Percentiles rank a stretch among this genome's conserved stretches.
Conservation (phyloP, 2,329 filamentous ascomycete genomes). For the Microsporum audouinii region DNA sequence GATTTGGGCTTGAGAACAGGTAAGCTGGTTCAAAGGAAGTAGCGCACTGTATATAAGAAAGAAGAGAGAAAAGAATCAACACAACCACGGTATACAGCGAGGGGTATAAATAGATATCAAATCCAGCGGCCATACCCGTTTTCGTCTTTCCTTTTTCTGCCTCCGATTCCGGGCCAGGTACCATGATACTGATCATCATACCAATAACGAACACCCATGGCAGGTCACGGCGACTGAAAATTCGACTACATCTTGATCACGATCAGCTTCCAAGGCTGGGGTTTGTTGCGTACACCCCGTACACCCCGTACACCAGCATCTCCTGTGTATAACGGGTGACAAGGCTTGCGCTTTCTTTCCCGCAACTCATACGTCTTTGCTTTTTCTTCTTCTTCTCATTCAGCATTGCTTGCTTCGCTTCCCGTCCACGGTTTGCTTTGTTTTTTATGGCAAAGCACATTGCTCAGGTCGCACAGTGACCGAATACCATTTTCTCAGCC, state of each 20-base stretch:
- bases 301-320: neutral
- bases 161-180: neutral
- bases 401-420: neutral
- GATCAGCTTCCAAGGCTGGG: neutral
- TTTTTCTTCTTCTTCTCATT: neutral
- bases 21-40: neutral
- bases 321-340: neutral
- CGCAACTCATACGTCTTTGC: neutral
- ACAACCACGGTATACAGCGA: neutral
- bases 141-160: neutral
- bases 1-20: neutral
- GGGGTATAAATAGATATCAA: neutral
- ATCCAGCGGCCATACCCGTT: neutral
- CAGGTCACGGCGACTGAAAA: neutral
- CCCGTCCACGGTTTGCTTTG: neutral
- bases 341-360: neutral
- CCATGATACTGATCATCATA: slow-evolving; percentile 5
- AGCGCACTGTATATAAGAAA: neutral
- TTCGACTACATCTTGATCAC: neutral
- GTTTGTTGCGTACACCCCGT: neutral
- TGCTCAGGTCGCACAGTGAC: neutral
- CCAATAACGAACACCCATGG: slow-evolving; percentile 2
- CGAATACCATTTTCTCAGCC: neutral
- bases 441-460: neutral
- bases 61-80: neutral